A percentile compares a stretch with the other conserved stretches of the same genome.
Conservation (phyloP, 768 basidiomycete species). For the Boletus sp. region DNA sequence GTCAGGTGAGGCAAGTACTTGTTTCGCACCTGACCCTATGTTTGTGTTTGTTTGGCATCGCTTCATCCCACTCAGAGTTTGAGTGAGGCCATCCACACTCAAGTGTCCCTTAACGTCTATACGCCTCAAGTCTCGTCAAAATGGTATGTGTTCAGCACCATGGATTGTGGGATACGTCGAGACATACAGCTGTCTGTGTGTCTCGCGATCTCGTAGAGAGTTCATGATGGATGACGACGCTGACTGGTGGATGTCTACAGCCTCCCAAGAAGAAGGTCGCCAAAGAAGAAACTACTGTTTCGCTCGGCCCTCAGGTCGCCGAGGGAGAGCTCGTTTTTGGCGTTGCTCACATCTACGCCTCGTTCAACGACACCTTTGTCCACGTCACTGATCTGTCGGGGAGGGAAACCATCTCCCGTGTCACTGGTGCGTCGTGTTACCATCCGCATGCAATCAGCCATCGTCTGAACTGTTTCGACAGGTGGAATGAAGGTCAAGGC, state of each 20-base stretch:
- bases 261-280: constrained; percentile 82
- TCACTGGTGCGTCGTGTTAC: constrained; percentile 67
- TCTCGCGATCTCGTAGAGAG: neutral
- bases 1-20: no score
- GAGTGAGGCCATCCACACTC: constrained; percentile 1
- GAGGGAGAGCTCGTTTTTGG: constrained; percentile 98
- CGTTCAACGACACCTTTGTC: constrained; percentile 99
- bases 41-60: constrained; percentile 23
- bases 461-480: constrained; percentile 26
- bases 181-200: neutral
- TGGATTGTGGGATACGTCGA: neutral
- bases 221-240: constrained; percentile 48
- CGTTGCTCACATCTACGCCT: constrained; percentile 98
- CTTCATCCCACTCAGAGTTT: constrained; percentile 2
- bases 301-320: constrained; percentile 92
- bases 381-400: constrained; percentile 99
- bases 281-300: constrained; percentile 81
- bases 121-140: constrained; percentile 31
- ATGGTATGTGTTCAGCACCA: constrained; percentile 36
- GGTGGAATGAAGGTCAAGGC: constrained; percentile 99
- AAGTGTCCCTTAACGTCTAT: constrained; percentile 13
- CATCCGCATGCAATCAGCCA: neutral
- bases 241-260: constrained; percentile 59
- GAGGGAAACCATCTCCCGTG: constrained; percentile 98
- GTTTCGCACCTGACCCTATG: neutral